These are phyloP conservation scores for Annulohypoxylon maeteangense DNA, from an alignment of 495 filamentous ascomycete genomes.

Conservation along the genomic window DNA sequence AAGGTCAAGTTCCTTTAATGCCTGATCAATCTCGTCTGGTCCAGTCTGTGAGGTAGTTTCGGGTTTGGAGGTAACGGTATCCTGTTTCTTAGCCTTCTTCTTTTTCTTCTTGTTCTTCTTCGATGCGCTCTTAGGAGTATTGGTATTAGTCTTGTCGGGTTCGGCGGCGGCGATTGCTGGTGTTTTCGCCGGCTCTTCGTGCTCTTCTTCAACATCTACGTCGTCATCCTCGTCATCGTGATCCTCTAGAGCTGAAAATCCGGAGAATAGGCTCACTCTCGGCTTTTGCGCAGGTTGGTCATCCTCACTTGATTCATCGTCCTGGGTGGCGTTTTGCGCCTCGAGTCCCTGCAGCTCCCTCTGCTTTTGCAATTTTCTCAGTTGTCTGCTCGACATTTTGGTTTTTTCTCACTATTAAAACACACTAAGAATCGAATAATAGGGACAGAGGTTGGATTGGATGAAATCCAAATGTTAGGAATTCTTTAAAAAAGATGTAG, in stretches of 20 bases:
- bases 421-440: not conserved
- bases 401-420: not conserved
- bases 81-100: slow-evolving; percentile 60
- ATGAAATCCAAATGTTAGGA: not conserved
- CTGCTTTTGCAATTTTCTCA: slow-evolving; percentile 82
- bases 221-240: slow-evolving; percentile 52
- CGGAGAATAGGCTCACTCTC: slow-evolving; percentile 58
- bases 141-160: slow-evolving; percentile 58
- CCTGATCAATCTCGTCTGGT: slow-evolving; percentile 85
- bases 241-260: slow-evolving; percentile 60
- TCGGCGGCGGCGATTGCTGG: slow-evolving; percentile 49
- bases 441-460: not conserved
- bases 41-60: slow-evolving; percentile 47
- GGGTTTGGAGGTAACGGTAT: slow-evolving; percentile 4
- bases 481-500: not conserved
- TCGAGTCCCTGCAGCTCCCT: slow-evolving; percentile 60
- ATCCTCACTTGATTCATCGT: slow-evolving; percentile 59
- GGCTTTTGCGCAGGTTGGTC: slow-evolving; percentile 53
- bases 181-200: slow-evolving; percentile 51
- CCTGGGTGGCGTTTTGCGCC: slow-evolving; percentile 38
- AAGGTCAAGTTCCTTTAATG: slow-evolving; percentile 71
- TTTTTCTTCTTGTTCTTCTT: slow-evolving; percentile 72
- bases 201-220: slow-evolving; percentile 60
- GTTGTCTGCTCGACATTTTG: slow-evolving; percentile 81
- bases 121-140: slow-evolving; percentile 55